These are phyloP conservation scores for Podila horticola DNA, from an alignment of 192 early-diverging fungal genomes.

Conservation along the genomic window DNA sequence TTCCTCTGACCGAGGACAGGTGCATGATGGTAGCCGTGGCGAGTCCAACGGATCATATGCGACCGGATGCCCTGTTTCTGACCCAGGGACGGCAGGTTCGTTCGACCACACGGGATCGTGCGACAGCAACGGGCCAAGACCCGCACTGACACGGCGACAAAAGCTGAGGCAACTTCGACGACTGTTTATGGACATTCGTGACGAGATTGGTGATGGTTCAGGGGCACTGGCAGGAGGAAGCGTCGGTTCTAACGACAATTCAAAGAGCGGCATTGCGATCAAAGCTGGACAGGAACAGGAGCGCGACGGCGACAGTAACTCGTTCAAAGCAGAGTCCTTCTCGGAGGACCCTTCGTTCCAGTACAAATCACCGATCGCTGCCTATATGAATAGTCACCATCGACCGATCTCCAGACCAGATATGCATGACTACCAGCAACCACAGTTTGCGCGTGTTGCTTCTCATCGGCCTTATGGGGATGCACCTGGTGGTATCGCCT, in stretches of 20 bases:
- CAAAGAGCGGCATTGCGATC: background rate
- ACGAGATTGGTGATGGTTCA: conserved; percentile 33
- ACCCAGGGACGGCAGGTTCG: background rate
- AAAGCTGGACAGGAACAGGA: background rate
- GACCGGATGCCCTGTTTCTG: background rate
- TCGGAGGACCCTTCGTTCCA: conserved; percentile 35
- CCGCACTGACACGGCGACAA: conserved; percentile 21
- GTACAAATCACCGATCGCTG: conserved; percentile 19
- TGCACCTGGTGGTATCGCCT: background rate
- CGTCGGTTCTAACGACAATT: background rate
- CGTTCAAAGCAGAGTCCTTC: conserved; percentile 31
- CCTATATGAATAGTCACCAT: background rate
- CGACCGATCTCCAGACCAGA: background rate
- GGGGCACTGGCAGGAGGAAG: conserved; percentile 1
- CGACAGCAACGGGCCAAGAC: background rate
- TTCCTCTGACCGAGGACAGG: background rate
- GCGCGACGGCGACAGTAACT: conserved; percentile 14
- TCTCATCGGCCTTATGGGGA: background rate
- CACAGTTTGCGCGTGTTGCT: background rate
- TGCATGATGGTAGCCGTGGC: background rate
- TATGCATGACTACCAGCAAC: background rate
- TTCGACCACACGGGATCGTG: background rate
- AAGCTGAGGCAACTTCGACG: conserved; percentile 41
- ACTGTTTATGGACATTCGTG: conserved; percentile 48
- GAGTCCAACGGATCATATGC: too few relatives aligned